A percentile compares a stretch with the other conserved stretches of the same genome.
Evolutionary conservation across 257 asterid species (phyloP).

Genomic region (Solanum tarapatanum): DNA sequence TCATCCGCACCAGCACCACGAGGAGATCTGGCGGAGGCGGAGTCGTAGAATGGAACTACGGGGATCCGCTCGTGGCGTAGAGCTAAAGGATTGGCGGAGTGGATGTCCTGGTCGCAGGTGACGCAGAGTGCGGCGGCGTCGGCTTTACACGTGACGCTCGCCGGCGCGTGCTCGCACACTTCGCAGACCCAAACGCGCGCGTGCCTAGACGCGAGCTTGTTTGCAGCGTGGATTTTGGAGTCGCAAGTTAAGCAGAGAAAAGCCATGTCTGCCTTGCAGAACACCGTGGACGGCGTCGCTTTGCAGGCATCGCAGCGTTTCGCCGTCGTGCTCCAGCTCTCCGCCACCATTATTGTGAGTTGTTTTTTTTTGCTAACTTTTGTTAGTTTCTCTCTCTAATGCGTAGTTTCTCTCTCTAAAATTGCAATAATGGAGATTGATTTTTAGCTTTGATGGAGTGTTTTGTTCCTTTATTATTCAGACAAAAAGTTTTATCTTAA

Average conservation of each 20-base stretch:
- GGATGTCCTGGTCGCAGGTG: slow-evolving; percentile 77
- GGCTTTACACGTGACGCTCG: slow-evolving; percentile 76
- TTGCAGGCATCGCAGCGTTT: slow-evolving; percentile 72
- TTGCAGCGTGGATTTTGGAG: slow-evolving; percentile 59
- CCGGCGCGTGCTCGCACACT: slow-evolving; percentile 87
- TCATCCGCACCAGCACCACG: not conserved
- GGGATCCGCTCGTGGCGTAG: slow-evolving; percentile 82
- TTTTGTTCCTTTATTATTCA: not conserved
- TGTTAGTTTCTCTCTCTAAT: not conserved
- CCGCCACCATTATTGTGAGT: slow-evolving; percentile 27
- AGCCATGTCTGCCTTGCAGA: slow-evolving; percentile 75
- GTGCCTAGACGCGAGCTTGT: slow-evolving; percentile 75
- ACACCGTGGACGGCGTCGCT: slow-evolving; percentile 36
- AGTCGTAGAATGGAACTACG: slow-evolving; percentile 51
- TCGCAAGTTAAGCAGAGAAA: slow-evolving; percentile 64
- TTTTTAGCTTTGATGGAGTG: not conserved
- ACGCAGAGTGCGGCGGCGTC: slow-evolving; percentile 78
- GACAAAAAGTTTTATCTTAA: not conserved
- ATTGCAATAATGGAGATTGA: slow-evolving; percentile 1
- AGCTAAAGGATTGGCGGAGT: slow-evolving; percentile 84
- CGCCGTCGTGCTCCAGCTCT: slow-evolving; percentile 52
- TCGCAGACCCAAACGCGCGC: slow-evolving; percentile 72
- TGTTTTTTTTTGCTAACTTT: too few relatives aligned
- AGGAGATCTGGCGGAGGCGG: slow-evolving; percentile 18
- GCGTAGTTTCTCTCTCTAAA: not conserved